Conservation (phyloP, 2,329 filamentous ascomycete genomes). For the Bipolaris cookei region DNA sequence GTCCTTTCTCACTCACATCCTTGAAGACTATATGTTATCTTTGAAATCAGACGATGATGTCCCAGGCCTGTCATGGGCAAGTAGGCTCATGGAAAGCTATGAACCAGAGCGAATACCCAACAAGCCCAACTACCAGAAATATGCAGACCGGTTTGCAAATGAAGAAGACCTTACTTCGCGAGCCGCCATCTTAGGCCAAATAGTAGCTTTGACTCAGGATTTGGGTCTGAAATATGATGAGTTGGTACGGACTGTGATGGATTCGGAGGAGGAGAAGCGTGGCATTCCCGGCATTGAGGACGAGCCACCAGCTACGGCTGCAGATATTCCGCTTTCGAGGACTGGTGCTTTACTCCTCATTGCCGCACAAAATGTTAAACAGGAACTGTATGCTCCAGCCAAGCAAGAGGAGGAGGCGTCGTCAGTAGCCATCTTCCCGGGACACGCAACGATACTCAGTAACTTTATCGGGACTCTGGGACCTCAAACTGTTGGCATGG, state of each 20-base stretch:
- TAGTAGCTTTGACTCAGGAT: slow-evolving; percentile 70
- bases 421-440: slow-evolving; percentile 59
- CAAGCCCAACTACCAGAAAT: slow-evolving; percentile 66
- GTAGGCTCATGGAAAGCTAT: slow-evolving; percentile 70
- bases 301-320: slow-evolving; percentile 59
- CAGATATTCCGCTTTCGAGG: slow-evolving; percentile 63
- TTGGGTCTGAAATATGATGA: slow-evolving; percentile 58
- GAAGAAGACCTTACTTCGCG: slow-evolving; percentile 66
- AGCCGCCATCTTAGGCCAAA: slow-evolving; percentile 72
- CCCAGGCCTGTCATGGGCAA: slow-evolving; percentile 58
- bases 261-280: slow-evolving; percentile 50
- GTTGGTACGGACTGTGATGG: slow-evolving; percentile 54
- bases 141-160: slow-evolving; percentile 68
- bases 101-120: slow-evolving; percentile 64
- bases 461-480: slow-evolving; percentile 57
- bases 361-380: slow-evolving; percentile 58
- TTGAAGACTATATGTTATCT: slow-evolving; percentile 74
- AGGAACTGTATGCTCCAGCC: slow-evolving; percentile 56
- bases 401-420: slow-evolving; percentile 42
- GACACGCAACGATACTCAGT: slow-evolving; percentile 58
- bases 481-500: slow-evolving; percentile 45
- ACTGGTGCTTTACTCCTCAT: slow-evolving; percentile 62
- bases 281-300: slow-evolving; percentile 59
- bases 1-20: slow-evolving; percentile 76
- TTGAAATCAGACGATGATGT: slow-evolving; percentile 54